Conservation (phyloP, 176 grass and related monocot genomes). For the Paspalum notatum region DNA sequence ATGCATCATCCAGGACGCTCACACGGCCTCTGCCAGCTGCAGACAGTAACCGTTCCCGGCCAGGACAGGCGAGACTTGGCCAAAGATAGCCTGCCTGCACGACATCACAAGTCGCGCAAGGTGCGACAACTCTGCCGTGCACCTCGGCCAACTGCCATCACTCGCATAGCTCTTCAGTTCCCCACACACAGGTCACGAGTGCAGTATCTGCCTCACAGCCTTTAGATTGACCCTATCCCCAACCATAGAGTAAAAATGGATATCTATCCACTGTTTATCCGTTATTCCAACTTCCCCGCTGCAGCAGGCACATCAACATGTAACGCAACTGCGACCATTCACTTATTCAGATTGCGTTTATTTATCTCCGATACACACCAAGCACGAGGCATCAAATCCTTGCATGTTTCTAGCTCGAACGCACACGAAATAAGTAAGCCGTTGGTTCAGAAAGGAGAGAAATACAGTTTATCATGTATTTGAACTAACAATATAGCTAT, state of each 20-base stretch:
- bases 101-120: neutral
- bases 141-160: too few species aligned
- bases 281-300: too few species aligned
- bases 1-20: slow-evolving; percentile 9
- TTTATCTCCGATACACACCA: neutral
- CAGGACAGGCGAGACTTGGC: slow-evolving; percentile 16
- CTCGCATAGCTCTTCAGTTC: too few species aligned
- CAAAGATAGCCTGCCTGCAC: neutral
- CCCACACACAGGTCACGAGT: neutral
- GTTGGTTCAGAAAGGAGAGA: neutral
- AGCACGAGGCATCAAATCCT: neutral
- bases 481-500: neutral
- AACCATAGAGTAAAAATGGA: too few species aligned
- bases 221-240: too few species aligned
- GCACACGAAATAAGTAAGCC: neutral
- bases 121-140: slow-evolving; percentile 2
- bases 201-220: neutral
- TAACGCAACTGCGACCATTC: neutral
- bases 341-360: neutral
- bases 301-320: neutral
- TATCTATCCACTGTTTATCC: too few species aligned
- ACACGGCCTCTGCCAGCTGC: slow-evolving; percentile 5
- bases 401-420: neutral
- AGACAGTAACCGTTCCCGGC: neutral
- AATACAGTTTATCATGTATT: neutral